phyloP scores from a whole-genome alignment of 768 basidiomycete genomes.

The Suillus bovinus region DNA sequence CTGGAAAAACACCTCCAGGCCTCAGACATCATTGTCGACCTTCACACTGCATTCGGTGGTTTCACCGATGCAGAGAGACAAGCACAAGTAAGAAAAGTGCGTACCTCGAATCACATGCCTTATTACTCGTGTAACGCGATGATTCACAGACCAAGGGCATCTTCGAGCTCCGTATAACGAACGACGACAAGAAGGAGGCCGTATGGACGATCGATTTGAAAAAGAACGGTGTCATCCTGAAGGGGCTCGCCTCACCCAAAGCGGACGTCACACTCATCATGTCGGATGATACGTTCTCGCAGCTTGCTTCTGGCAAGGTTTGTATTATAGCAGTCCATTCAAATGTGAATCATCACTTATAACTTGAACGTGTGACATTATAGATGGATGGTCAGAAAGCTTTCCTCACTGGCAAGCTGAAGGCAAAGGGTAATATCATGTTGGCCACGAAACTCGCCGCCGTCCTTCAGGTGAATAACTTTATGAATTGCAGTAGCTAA shows the following conservation, averaged over 20 bases:
- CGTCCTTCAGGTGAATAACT: slow-evolving; percentile 68
- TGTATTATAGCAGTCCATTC: slow-evolving; percentile 12
- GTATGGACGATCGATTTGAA: slow-evolving; percentile 95
- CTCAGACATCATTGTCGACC: slow-evolving; percentile 60
- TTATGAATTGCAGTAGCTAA: slow-evolving; percentile 5
- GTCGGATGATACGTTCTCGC: slow-evolving; percentile 71
- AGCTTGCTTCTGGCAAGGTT: slow-evolving; percentile 76
- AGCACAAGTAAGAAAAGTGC: slow-evolving; percentile 74
- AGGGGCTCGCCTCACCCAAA: slow-evolving; percentile 62
- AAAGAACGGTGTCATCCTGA: slow-evolving; percentile 74
- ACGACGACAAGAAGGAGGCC: slow-evolving; percentile 66
- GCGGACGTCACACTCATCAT: slow-evolving; percentile 82
- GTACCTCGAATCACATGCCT: slow-evolving; percentile 1
- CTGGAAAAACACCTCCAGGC: slow-evolving; percentile 41
- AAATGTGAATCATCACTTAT: background rate
- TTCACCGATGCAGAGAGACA: slow-evolving; percentile 64
- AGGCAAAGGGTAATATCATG: slow-evolving; percentile 93
- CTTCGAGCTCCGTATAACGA: slow-evolving; percentile 82
- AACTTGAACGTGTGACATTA: background rate
- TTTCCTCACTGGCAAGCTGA: slow-evolving; percentile 94
- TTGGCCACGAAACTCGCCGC: slow-evolving; percentile 87
- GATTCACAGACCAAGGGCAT: slow-evolving; percentile 73
- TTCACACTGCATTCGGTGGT: slow-evolving; percentile 51
- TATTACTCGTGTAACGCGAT: background rate
- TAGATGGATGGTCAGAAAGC: slow-evolving; percentile 91